Evolutionary conservation across 768 basidiomycete genomes (phyloP).

Genomic region (Suillus paluster): DNA sequence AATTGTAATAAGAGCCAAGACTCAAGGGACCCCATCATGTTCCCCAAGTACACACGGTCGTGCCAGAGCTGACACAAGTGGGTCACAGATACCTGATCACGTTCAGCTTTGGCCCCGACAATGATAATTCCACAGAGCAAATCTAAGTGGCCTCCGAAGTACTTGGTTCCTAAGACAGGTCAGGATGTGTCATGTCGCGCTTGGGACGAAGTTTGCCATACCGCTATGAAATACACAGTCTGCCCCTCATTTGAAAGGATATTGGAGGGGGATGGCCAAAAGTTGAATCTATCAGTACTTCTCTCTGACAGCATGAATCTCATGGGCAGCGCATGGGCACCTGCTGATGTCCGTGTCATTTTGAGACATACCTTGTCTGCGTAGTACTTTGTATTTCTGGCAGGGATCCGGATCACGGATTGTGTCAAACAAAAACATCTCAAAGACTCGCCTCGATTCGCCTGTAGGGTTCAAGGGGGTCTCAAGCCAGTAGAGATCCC

Average conservation of each 20-base stretch:
- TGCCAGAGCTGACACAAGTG: conserved; percentile 54
- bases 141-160: conserved; percentile 88
- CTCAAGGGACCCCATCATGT: conserved; percentile 77
- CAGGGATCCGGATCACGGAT: conserved; percentile 8
- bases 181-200: not conserved
- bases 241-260: conserved; percentile 85
- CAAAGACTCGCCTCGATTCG: conserved; percentile 59
- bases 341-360: not conserved
- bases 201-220: conserved; percentile 50
- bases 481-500: conserved; percentile 87
- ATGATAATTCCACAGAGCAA: conserved; percentile 78
- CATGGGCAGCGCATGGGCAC: not conserved
- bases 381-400: conserved; percentile 77
- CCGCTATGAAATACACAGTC: conserved; percentile 52
- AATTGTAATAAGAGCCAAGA: conserved; percentile 85
- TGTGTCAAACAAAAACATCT: not conserved
- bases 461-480: conserved; percentile 89
- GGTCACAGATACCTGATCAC: conserved; percentile 52
- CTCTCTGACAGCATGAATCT: conserved; percentile 77
- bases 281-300: conserved; percentile 81
- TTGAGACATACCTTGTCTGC: conserved; percentile 65
- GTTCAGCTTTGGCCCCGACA: conserved; percentile 66
- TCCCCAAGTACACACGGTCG: conserved; percentile 66
- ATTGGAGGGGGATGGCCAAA: conserved; percentile 89
- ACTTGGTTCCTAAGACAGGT: conserved; percentile 67